Base-by-base conservation (phyloP, 1,139 yeast species). In the Protomyces macrosporus region DNA sequence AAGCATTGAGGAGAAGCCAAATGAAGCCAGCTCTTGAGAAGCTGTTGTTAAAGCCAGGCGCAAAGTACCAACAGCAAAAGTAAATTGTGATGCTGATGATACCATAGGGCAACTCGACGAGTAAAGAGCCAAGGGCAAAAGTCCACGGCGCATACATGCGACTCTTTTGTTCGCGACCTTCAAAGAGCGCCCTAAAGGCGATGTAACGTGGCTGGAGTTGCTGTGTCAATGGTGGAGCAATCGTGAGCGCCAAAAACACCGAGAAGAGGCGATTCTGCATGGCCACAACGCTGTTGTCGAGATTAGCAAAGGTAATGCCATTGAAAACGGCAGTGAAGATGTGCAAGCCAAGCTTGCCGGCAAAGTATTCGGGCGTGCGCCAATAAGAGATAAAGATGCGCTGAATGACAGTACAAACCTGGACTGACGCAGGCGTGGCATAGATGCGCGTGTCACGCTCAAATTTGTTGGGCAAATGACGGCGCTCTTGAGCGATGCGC, bases 31-130 rank as follows among this genome's bases (percentile, higher is more conserved):
- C 52, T 6, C 53, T 33, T 48, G 42, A 45, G 60, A 85, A 88
- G 12, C 86, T 81, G 63, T 79, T 76, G 10, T 79, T 74, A 9
- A 84, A 79, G 12, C 55, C 55, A 32, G 37, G n/a, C n/a, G 45
- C 32, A 72, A 87, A 90, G 75, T 88, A 90, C 85, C 88, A 88
- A 67, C 85, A 82, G 72, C 87, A 82, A 76, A 80, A 89, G 2
- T 86, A 80, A 3, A 87, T 32, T 0, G 90, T 83, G 67, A 89
- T 90, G 63, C 81, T 78, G 2, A 84, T 66, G 23, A 84, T 70
- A 71, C 86, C 87, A 86, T 88, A 87, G 40, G 96, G 95, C 45
- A 88, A 73, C 72, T 89, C 97, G 42, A 82, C 85, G 30, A 85
- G 75, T 54, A 88, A 77, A 74, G 88, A 90, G 14, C 88, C 74